Base-by-base conservation (phyloP, 1,139 yeast genomes). In the Scheffersomyces parashehatae region DNA sequence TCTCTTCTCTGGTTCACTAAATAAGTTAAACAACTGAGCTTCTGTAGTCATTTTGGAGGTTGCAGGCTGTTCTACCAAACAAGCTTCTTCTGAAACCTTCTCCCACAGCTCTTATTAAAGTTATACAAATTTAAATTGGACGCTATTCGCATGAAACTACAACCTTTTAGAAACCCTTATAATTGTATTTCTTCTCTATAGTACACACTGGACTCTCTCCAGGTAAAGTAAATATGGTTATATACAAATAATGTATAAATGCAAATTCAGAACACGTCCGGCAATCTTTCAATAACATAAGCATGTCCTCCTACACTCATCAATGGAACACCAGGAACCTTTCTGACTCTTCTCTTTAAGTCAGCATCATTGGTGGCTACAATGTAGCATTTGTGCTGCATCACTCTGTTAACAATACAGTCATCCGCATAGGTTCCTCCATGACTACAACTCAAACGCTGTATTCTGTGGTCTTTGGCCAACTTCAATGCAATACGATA, bases 291-390 rank as follows among this genome's bases (percentile, higher is more conserved):
- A 52, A 93, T 85, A 35, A 88, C 97, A 64, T 91, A 93, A 2
- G 90, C 74, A 62, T 89, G 96, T 3, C 88, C 88, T 38, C 98
- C 99, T 13, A 93, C 99, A 65, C 96, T 89, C 93, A 93, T 82
- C 37, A 93, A 75, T 9, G 99, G 99, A 49, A 93, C 88, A 58
- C 99, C 99, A 1, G 98, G 99, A 12, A 93, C 90, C 67, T 93
- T 93, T 68, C 99, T 81, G 35, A 93, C 80, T 64, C 99, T 79
- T 60, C 97, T 82, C 65, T 93, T 93, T 61, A 93, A 73, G 57
- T 93, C 98, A n/a, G 96, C 97, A 83, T 93, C 99, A 65, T 93
- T 93, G 1, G 98, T 91, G 37, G 99, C 99, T 35, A 93, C 98
- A 45, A 93, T 91, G 61, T 83, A 93, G 67, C 99, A 93, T 62